phyloP scores from a whole-genome alignment of 208 protist species.

The Wallacemonas sp. region DNA sequence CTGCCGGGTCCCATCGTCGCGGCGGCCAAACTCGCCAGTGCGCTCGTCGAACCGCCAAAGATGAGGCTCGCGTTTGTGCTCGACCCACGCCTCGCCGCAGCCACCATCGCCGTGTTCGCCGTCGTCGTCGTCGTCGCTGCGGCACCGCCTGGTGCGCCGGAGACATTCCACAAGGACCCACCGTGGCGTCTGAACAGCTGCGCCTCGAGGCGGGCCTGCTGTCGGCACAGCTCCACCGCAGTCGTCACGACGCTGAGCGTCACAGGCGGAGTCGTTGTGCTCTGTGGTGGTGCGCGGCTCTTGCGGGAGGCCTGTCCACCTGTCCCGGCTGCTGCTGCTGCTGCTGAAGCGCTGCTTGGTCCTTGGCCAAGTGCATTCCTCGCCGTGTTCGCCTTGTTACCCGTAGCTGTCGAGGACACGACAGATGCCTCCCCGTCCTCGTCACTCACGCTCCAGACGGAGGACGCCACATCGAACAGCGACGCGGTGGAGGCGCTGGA shows the following conservation, averaged over 20 bases:
- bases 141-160: background rate
- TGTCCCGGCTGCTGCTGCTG: background rate
- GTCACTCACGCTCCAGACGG: slow-evolving; percentile 6
- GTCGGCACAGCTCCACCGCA: slow-evolving; percentile 8
- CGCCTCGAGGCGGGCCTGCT: slow-evolving; percentile 4
- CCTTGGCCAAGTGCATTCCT: too few species aligned
- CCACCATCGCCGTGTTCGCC: background rate
- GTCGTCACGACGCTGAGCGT: slow-evolving; percentile 7
- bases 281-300: background rate
- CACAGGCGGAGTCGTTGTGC: background rate
- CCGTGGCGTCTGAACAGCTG: slow-evolving; percentile 3
- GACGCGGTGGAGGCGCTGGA: background rate
- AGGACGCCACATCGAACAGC: background rate
- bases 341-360: background rate
- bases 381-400: too few species aligned
- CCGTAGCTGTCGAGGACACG: too few species aligned
- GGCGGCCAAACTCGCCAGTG: too few species aligned
- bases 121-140: background rate
- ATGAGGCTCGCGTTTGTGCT: background rate
- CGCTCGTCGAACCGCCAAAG: background rate
- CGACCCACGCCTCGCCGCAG: background rate
- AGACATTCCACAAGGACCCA: background rate
- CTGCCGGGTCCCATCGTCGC: background rate
- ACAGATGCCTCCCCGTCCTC: too few species aligned
- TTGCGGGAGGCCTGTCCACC: background rate